Percentiles rank a stretch among this genome's conserved stretches.
These are phyloP conservation scores for Lyophyllum shimeji DNA, from an alignment of 768 basidiomycete genomes.

Conservation along the genomic window DNA sequence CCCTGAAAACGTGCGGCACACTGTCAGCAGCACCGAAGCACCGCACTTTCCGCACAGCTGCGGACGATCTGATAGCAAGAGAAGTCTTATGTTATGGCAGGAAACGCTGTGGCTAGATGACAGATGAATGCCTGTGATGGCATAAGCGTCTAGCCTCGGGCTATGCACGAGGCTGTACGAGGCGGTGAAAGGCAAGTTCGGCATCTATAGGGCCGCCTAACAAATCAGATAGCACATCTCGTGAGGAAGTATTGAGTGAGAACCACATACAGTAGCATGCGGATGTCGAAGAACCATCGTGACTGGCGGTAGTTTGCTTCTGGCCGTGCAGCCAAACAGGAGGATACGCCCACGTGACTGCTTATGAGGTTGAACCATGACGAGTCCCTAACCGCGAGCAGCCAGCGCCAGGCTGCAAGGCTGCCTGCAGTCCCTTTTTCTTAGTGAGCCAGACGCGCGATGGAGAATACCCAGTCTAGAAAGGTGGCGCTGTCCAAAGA, in stretches of 20 bases:
- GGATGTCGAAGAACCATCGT: too few species aligned
- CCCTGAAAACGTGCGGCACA: too few species aligned
- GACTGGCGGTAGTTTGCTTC: neutral
- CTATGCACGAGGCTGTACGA: too few species aligned
- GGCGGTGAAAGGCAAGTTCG: conserved; percentile 8
- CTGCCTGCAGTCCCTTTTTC: neutral
- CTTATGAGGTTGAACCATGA: neutral
- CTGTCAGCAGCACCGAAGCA: too few species aligned
- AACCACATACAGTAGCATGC: neutral
- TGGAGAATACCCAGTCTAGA: neutral
- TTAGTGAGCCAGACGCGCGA: neutral
- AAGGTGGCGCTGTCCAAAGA: conserved; percentile 3
- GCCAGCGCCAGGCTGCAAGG: neutral
- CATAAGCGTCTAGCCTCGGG: too few species aligned
- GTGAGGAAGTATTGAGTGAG: neutral
- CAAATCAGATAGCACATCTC: neutral
- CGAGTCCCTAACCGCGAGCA: neutral
- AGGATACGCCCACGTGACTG: conserved; percentile 7
- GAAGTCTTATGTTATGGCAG: too few species aligned
- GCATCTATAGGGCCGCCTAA: conserved; percentile 1
- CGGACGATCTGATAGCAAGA: too few species aligned
- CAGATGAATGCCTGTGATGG: too few species aligned
- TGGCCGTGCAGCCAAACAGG: conserved; percentile 5
- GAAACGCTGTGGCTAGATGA: too few species aligned
- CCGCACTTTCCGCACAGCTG: too few species aligned